These are phyloP conservation scores for Trichomonascaceae sp. DNA, from an alignment of 1,139 yeast species.

Conservation along the genomic window DNA sequence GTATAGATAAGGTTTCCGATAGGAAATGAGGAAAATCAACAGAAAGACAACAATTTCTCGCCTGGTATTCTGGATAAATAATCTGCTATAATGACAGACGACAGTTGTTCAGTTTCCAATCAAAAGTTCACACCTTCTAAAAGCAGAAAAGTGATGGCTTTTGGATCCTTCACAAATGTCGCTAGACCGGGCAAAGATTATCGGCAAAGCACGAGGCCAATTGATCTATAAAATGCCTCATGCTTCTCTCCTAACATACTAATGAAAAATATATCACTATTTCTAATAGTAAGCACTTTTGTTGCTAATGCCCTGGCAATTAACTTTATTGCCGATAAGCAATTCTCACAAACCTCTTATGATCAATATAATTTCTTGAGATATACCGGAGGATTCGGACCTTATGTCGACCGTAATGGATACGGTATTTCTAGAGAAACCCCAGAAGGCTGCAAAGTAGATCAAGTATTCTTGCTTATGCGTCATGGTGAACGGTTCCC, in stretches of 20 bases:
- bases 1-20: neutral
- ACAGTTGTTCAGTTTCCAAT: neutral
- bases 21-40: neutral
- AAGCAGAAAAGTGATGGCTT: neutral
- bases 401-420: constrained; percentile 38
- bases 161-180: neutral
- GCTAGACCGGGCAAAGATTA: neutral
- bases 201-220: neutral
- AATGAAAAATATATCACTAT: neutral
- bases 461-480: constrained; percentile 55
- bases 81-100: neutral
- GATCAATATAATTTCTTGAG: constrained; percentile 31
- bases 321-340: constrained; percentile 2
- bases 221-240: neutral
- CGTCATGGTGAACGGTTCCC: constrained; percentile 77
- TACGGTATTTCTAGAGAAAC: constrained; percentile 38
- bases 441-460: constrained; percentile 50
- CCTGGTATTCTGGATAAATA: neutral
- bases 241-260: neutral
- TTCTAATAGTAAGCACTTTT: neutral
- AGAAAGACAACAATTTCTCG: neutral
- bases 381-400: constrained; percentile 42
- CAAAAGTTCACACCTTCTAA: neutral
- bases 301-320: neutral
- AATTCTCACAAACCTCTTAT: constrained; percentile 22